Evolutionary conservation across 345 rosid genomes (phyloP).

Genomic region (Trapa bicornis): DNA sequence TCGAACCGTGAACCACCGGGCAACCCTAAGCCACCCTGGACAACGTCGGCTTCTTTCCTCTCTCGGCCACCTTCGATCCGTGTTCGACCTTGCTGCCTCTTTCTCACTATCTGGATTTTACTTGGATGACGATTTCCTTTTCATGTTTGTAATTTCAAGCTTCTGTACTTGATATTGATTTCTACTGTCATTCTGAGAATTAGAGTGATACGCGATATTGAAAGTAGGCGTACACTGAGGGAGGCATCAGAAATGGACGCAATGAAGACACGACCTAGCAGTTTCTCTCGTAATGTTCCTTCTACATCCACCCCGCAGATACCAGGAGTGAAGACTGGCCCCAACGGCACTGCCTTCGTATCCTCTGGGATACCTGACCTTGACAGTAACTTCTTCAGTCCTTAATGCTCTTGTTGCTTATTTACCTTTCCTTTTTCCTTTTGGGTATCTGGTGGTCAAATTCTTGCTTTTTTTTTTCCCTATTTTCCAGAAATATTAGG

Average conservation of each 20-base stretch:
- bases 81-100: too few species aligned
- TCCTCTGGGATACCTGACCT: constrained; percentile 70
- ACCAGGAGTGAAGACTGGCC: constrained; percentile 75
- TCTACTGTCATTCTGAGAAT: too few species aligned
- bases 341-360: constrained; percentile 61
- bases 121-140: too few species aligned
- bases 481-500: constrained; percentile 51
- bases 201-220: background rate
- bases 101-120: too few species aligned
- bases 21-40: too few species aligned
- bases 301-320: constrained; percentile 25
- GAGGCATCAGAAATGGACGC: constrained; percentile 38
- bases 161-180: too few species aligned
- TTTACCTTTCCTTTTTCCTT: too few species aligned
- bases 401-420: background rate
- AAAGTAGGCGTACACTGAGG: background rate
- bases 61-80: too few species aligned
- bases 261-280: constrained; percentile 47
- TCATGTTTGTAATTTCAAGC: too few species aligned
- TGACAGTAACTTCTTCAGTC: constrained; percentile 39
- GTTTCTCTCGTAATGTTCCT: constrained; percentile 66
- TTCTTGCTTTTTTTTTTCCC: background rate
- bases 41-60: too few species aligned
- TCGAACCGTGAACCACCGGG: too few species aligned
- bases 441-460: background rate